Base-by-base conservation (phyloP, 176 grass and related monocot species). In the Avena sativa region DNA sequence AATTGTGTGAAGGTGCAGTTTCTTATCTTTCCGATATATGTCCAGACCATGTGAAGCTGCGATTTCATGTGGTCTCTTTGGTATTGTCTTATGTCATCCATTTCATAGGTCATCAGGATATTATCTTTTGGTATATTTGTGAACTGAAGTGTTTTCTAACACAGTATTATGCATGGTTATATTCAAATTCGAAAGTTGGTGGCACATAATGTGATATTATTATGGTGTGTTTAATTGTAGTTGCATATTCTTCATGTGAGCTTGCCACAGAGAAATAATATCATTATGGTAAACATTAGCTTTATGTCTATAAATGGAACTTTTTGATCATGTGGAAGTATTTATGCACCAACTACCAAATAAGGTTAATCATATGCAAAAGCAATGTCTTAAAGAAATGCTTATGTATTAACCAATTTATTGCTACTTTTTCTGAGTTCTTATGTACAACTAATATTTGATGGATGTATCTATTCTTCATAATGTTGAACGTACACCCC, bases 1-100 rank as follows among this genome's bases (percentile, higher is more conserved):
- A 89, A 90, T 88, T 94, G 83, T 79, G 88, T 96, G 71, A 88
- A 95, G 90, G 88, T 95, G 60, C 17, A 72, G 15, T 48, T 11
- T 78, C 60, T 48, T 73, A 20, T 88, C 13, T 86, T 73, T 66
- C 9, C 38, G 8, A 86, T 79, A 78, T 46, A 30, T 66, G 15
- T 30, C 23, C 46, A 50, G 79, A 79, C 57, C 47, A 40, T 76
- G 12, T 38, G 12, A 55, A 12, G 15, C 28, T 62, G 13, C 8
- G 4, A 76, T 12, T 21, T 75, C 52, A 25, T 47, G 43, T 21
- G 17, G 26, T 16, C 25, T 63, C 58, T 78, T 71, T 64, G 78
- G 21, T 20, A 30, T 20, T 75, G 7, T 84, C 16, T 62, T 57
- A 57, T 75, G 11, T 44, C 64, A 72, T 83, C 20, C 28, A 89